Base-by-base conservation (phyloP, 352 stramenopile genomes). In the Sclerospora graminicola region DNA sequence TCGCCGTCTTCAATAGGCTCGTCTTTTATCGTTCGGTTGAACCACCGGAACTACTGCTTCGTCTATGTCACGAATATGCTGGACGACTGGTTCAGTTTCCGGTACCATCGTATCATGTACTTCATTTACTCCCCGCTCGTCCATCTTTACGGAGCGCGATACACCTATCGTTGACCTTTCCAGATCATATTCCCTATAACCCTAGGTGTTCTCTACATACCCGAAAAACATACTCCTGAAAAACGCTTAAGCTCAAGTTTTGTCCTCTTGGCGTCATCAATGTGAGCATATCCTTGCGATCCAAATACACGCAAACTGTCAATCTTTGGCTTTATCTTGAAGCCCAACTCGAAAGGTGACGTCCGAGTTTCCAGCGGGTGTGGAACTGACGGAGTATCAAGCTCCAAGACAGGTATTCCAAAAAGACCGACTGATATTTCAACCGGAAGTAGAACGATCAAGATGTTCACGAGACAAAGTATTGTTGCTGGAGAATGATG, bases 271-370 rank as follows among this genome's bases (percentile, higher is more conserved):
- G 23, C 43, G 29, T 40, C 18, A 8, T 51, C 34, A 14, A 45
- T 16, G 11, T 40, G 34, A 35, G 32, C 33, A 26, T 40, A 41
- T 14, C 30, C 29, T 33, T 48, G 28, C 18, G 41, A 29, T 32
- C 41, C 32, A 41, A 48, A 40, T 11, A 48, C 41, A 20, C 29
- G 30, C 16, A 48, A n/a, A n/a, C n/a, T n/a, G n/a, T n/a, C n/a
- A n/a, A n/a, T 30, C 6, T 30, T 6, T 30, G 26, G 26, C 6
- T 10, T 30, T 30, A 30, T 6, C 26, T 30, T 10, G 6, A 30
- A 10, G 26, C 10, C 6, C 6, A 30, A 30, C 26, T 10, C 6
- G 26, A 10, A 30, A 10, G 6, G 10, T 30, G 6, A 30, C 10
- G 10, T 10, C 10, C 10, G 6, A 30, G 26, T 30, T 30, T 10